Base-by-base conservation (phyloP, 257 asterid species). In the Capsicum rhomboideum region DNA sequence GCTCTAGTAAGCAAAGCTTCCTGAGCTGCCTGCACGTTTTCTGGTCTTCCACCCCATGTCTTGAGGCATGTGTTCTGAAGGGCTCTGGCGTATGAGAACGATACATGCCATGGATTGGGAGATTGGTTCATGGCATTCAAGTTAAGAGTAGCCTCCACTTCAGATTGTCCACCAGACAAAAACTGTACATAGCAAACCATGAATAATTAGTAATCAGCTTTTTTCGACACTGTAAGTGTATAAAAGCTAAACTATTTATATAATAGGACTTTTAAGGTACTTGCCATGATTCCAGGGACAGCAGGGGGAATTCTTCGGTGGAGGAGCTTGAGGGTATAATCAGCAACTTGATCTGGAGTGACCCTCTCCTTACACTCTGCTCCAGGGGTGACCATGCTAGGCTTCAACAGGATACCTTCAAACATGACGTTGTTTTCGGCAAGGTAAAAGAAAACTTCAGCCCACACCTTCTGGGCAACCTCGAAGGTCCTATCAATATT, bases 311-410 rank as follows among this genome's bases (percentile, higher is more conserved):
- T 83, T 86, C 97, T 91, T 75, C 93, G 63, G 11, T 91, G 88
- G 78, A 93, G 93, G 77, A 93, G 93, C 77, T 80, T 89, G 52
- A 93, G 97, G 44, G 97, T 92, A 89, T 91, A 89, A 4, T 85
- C 90, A n/a, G 97, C 93, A 66, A 93, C 94, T 49, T 85, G 85
- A 34, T 88, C 86, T 0, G 97, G 96, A 13, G 91, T 87, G 56
- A 92, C 97, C 90, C 77, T 90, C 0, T 89, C 93, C 72, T 91
- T 89, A 90, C 92, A 50, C 18, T 93, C 96, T 7, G 93, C 94
- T 67, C 96, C 94, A 6, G 96, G 96, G 52, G 97, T 92, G 23
- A 90, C 96, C 96, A 92, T 93, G 85, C 96, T 92, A 54, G 97
- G 96, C 90, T 93, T 93, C 88, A 93, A 82, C 56, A 93, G 90